phyloP scores from a whole-genome alignment of 208 protist genomes.

The Wallacemonas sp. region DNA sequence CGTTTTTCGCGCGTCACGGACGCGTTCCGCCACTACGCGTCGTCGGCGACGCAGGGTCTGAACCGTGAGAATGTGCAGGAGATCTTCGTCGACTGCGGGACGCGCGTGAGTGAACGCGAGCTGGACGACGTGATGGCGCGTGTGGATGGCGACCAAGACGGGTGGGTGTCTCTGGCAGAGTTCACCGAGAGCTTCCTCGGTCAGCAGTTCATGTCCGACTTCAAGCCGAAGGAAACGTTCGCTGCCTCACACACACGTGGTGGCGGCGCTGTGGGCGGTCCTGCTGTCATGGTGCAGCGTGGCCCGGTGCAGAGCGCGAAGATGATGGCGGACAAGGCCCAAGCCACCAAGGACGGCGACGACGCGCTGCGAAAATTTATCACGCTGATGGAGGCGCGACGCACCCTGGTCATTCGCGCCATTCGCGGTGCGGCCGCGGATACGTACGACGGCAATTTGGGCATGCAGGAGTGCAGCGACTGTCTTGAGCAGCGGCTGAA shows the following conservation, averaged over 20 bases:
- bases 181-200: slow-evolving; percentile 80
- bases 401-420: slow-evolving; percentile 71
- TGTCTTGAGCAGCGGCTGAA: slow-evolving; percentile 59
- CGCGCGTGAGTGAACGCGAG: slow-evolving; percentile 39
- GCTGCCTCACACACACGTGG: not conserved
- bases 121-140: slow-evolving; percentile 58
- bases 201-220: slow-evolving; percentile 81
- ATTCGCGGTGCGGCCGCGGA: slow-evolving; percentile 52
- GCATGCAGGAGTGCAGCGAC: slow-evolving; percentile 70
- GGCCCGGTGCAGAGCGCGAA: slow-evolving; percentile 49
- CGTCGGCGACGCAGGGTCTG: slow-evolving; percentile 54
- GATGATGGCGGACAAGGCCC: slow-evolving; percentile 27
- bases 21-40: slow-evolving; percentile 79
- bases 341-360: slow-evolving; percentile 43
- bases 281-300: slow-evolving; percentile 23
- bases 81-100: slow-evolving; percentile 59
- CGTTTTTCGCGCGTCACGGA: slow-evolving; percentile 69
- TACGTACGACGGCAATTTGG: slow-evolving; percentile 79
- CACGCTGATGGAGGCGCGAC: slow-evolving; percentile 65
- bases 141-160: slow-evolving; percentile 78
- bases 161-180: slow-evolving; percentile 76
- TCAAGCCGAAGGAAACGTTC: slow-evolving; percentile 43
- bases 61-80: slow-evolving; percentile 54
- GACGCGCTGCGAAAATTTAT: slow-evolving; percentile 75
- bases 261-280: slow-evolving; percentile 22